A percentile compares a stretch with the other conserved stretches of the same genome.
Conservation (phyloP, 225 moss, liverwort and hornwort species). For the Bryum argenteum region DNA sequence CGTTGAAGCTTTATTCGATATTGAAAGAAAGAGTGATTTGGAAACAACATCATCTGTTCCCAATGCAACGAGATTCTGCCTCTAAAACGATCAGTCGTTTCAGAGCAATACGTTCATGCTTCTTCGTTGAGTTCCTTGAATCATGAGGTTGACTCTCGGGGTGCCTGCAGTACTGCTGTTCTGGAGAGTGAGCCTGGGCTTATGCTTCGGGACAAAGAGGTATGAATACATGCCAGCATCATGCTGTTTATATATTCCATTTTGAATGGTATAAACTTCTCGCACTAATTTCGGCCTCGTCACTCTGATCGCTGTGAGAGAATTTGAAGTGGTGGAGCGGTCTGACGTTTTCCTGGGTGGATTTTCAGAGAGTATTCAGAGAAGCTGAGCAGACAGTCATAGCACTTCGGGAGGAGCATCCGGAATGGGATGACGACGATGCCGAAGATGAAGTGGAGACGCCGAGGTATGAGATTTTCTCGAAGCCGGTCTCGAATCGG, state of each 20-base stretch:
- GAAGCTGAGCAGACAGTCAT: constrained; percentile 66
- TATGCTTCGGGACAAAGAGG: constrained; percentile 77
- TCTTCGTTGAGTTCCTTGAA: background rate
- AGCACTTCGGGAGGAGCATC: constrained; percentile 32
- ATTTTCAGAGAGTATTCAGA: constrained; percentile 68
- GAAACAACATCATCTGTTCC: constrained; percentile 8
- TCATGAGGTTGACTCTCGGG: constrained; percentile 12
- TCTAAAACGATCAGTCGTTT: background rate
- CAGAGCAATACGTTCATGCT: background rate
- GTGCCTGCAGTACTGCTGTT: constrained; percentile 63
- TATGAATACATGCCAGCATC: background rate
- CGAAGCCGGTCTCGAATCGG: constrained; percentile 51
- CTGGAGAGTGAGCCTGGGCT: constrained; percentile 80
- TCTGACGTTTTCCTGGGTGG: constrained; percentile 17
- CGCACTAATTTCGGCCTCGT: background rate
- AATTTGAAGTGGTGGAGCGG: background rate
- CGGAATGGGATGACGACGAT: constrained; percentile 23
- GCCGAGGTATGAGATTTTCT: background rate
- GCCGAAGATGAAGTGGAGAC: background rate
- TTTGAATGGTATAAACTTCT: background rate
- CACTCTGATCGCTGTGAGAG: background rate
- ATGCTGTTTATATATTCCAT: background rate
- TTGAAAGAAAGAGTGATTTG: background rate
- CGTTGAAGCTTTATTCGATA: background rate
- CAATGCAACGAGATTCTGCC: background rate